These are phyloP conservation scores for Eutrema heterophyllum DNA, from an alignment of 345 rosid genomes.

Conservation along the genomic window DNA sequence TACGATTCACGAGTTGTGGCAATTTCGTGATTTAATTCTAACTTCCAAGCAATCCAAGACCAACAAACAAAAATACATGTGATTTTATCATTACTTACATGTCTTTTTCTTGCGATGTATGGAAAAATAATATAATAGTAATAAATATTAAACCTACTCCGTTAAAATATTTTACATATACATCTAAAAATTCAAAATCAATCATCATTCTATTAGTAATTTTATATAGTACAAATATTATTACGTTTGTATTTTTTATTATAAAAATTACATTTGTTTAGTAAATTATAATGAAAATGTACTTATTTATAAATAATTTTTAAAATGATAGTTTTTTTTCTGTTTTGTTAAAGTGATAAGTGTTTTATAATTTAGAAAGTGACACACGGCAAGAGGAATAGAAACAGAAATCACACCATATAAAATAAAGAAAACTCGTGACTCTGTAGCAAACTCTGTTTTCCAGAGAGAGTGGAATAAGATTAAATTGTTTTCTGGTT, in stretches of 20 bases:
- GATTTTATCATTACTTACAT: constrained; percentile 11
- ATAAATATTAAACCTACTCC: background rate
- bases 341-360: no score
- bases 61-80: constrained; percentile 16
- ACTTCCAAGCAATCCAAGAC: constrained; percentile 9
- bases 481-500: constrained; percentile 14
- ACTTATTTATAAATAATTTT: background rate
- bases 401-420: background rate
- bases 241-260: background rate
- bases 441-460: constrained; percentile 14
- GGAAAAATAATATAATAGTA: background rate
- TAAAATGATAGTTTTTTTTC: background rate
- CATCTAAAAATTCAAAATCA: background rate
- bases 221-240: background rate
- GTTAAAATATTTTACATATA: background rate
- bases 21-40: background rate
- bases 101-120: background rate
- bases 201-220: background rate
- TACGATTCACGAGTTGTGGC: constrained; percentile 20
- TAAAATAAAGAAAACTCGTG: constrained; percentile 6
- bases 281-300: background rate
- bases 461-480: constrained; percentile 18
- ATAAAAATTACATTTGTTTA: background rate
- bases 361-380: background rate
- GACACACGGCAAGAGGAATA: background rate